These are phyloP conservation scores for Nemophila menziesii DNA, from an alignment of 257 asterid genomes.

Conservation along the genomic window DNA sequence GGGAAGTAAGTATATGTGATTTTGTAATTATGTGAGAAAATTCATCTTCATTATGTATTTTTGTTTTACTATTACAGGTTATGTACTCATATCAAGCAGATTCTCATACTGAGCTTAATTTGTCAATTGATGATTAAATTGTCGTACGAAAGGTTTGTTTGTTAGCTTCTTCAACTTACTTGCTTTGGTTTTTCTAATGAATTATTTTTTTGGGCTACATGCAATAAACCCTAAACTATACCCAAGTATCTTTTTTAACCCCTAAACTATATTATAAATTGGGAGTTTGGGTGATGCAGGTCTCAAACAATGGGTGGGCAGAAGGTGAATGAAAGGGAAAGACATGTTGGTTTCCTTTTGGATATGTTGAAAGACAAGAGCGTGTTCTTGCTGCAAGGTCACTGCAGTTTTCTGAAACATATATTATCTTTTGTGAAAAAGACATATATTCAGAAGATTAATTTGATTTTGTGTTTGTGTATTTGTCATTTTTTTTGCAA, in stretches of 20 bases:
- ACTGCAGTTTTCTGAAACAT: conserved; percentile 64
- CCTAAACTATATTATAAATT: background rate
- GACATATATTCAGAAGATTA: too few species aligned
- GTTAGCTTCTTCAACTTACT: background rate
- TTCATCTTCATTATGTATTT: conserved; percentile 9
- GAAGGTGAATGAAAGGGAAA: conserved; percentile 97
- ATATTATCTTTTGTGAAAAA: conserved; percentile 7
- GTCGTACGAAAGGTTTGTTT: conserved; percentile 88
- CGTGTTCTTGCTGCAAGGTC: conserved; percentile 95
- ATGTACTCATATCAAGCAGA: conserved; percentile 72
- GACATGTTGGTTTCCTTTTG: conserved; percentile 98
- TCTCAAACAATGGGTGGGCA: conserved; percentile 93
- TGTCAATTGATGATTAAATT: conserved; percentile 72
- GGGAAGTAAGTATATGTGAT: conserved; percentile 54
- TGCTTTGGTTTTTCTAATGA: too few species aligned
- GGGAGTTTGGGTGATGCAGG: conserved; percentile 27
- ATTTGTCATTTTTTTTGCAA: too few species aligned
- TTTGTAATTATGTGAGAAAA: conserved; percentile 1
- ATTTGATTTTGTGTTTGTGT: too few species aligned
- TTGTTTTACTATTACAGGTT: conserved; percentile 30
- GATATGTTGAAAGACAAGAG: conserved; percentile 77
- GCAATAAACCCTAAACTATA: too few species aligned
- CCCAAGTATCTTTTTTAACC: background rate
- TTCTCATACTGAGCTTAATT: conserved; percentile 75
- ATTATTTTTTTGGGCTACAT: too few species aligned